Conservation (phyloP, 1,284 basidiomycete species). For the Thelephora terrestris region DNA sequence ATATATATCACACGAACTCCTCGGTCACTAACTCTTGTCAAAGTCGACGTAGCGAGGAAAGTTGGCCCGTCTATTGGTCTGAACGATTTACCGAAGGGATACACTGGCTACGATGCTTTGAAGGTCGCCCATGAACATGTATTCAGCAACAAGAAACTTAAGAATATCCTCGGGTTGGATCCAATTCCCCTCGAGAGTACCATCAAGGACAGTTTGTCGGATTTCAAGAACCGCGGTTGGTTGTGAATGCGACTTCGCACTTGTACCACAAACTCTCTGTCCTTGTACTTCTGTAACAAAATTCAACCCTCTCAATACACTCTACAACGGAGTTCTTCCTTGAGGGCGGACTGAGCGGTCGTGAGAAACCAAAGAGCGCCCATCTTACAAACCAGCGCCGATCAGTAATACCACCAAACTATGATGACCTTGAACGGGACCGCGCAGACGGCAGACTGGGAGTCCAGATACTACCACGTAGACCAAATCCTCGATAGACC, state of each 20-base stretch:
- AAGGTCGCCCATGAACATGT: not conserved
- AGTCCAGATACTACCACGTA: slow-evolving; percentile 65
- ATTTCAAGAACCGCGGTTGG: slow-evolving; percentile 10
- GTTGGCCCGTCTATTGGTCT: slow-evolving; percentile 3
- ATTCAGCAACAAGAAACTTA: slow-evolving; percentile 5
- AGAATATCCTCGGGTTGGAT: slow-evolving; percentile 7
- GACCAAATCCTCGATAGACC: slow-evolving; percentile 75
- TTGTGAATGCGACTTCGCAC: not conserved
- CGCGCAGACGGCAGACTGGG: slow-evolving; percentile 45
- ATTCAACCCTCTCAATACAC: too few species aligned
- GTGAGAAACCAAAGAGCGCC: too few species aligned
- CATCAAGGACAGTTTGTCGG: slow-evolving; percentile 4
- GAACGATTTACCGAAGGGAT: slow-evolving; percentile 6
- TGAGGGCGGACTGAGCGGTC: too few species aligned
- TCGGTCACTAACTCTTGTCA: not conserved
- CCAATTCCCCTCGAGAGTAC: slow-evolving; percentile 7
- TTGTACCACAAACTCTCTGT: too few species aligned
- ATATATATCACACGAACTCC: not conserved
- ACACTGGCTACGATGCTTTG: not conserved
- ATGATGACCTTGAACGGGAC: slow-evolving; percentile 18
- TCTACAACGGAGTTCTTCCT: too few species aligned
- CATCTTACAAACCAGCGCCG: too few species aligned
- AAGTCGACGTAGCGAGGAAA: not conserved
- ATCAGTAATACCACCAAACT: slow-evolving; percentile 2
- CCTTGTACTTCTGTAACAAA: too few species aligned